Conservation (phyloP, 768 basidiomycete species). For the Trametes meyenii region DNA sequence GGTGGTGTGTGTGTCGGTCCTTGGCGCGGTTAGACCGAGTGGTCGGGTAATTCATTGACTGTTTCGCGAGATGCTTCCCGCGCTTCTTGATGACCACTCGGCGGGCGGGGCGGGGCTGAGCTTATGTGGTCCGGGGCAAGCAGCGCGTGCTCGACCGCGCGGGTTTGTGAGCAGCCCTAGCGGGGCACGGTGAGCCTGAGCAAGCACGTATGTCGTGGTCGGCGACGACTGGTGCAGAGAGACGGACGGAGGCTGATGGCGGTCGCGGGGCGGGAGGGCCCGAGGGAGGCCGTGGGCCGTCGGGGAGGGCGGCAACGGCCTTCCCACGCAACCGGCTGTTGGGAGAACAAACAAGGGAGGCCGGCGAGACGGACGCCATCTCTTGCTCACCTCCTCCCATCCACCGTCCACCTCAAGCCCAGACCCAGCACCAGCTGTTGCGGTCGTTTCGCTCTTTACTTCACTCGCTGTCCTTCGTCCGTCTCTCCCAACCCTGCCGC, state of each 20-base stretch:
- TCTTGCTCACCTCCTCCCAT: slow-evolving; percentile 12
- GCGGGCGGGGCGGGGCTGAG: too few species aligned
- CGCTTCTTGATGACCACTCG: neutral
- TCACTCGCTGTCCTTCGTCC: slow-evolving; percentile 14
- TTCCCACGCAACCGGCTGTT: slow-evolving; percentile 26
- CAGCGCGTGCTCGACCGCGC: too few species aligned
- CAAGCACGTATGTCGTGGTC: neutral
- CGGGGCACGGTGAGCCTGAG: too few species aligned
- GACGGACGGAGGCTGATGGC: neutral
- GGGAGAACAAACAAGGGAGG: slow-evolving; percentile 19
- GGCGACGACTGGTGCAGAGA: neutral
- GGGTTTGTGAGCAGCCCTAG: too few species aligned
- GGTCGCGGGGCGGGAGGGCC: neutral
- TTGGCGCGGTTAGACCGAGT: neutral
- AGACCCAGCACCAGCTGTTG: slow-evolving; percentile 37
- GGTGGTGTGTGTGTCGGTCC: too few species aligned
- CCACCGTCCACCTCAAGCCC: slow-evolving; percentile 7
- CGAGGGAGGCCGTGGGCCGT: neutral
- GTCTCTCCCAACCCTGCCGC: slow-evolving; percentile 9
- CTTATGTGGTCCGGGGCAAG: too few species aligned
- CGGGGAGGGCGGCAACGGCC: slow-evolving; percentile 17
- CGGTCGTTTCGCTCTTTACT: slow-evolving; percentile 33
- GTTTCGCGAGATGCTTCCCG: neutral
- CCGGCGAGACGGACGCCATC: neutral
- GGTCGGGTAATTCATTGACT: neutral